A percentile compares a stretch with the other conserved stretches of the same genome.
phyloP scores from a whole-genome alignment of 192 early-diverging fungal genomes.

The Mortierella claussenii region DNA sequence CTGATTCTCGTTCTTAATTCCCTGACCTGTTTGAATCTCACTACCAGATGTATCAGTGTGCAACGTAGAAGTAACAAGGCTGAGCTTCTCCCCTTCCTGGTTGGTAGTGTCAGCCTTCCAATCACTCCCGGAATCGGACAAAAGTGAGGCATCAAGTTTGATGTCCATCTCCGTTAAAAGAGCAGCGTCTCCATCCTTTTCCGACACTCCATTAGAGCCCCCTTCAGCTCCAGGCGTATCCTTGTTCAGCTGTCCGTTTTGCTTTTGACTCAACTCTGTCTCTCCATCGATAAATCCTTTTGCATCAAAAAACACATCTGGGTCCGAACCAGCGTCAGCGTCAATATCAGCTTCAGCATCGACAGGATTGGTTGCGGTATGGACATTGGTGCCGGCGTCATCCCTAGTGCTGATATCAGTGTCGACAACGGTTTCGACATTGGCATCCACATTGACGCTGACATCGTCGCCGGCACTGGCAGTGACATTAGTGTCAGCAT shows the following conservation, averaged over 20 bases:
- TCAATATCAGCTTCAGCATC: constrained; percentile 22
- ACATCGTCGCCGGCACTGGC: background rate
- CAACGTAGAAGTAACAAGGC: background rate
- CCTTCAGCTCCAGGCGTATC: background rate
- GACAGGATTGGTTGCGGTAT: too few species aligned
- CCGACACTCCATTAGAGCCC: background rate
- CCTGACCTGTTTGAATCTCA: background rate
- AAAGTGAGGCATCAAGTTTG: background rate
- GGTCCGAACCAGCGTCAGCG: constrained; percentile 26
- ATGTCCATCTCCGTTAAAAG: constrained; percentile 3
- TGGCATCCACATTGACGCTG: background rate
- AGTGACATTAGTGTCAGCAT: background rate
- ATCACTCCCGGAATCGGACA: too few species aligned
- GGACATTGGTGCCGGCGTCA: background rate
- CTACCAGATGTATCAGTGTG: background rate
- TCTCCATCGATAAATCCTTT: constrained; percentile 42
- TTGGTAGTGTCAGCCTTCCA: too few species aligned
- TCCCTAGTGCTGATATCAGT: background rate
- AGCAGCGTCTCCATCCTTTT: background rate
- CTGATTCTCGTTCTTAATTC: background rate
- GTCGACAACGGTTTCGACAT: background rate
- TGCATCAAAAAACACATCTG: constrained; percentile 47
- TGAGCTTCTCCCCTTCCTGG: background rate
- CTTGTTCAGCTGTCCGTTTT: background rate
- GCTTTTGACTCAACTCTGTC: constrained; percentile 13